Evolutionary conservation across 176 grass and related monocot genomes (phyloP).

Genomic region (Paspalum notatum): DNA sequence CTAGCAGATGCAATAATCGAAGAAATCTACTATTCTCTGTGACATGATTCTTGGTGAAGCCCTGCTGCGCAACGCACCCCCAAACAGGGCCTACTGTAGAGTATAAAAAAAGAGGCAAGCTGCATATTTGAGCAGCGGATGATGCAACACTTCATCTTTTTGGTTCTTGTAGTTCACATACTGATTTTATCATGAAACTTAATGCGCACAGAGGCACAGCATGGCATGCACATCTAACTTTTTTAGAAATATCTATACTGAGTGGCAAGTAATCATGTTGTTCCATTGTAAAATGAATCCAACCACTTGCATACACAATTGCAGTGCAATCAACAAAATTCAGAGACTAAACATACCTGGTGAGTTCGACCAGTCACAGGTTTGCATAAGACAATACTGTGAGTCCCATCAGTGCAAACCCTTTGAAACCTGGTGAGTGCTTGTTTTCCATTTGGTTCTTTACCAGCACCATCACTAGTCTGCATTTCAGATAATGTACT

Average conservation of each 20-base stretch:
- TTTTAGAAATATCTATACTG: background rate
- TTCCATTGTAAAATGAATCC: background rate
- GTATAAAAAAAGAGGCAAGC: background rate
- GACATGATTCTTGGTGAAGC: too few species aligned
- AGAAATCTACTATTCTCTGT: too few species aligned
- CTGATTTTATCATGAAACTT: background rate
- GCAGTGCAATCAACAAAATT: background rate
- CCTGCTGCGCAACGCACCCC: too few species aligned
- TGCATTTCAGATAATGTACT: conserved; percentile 37
- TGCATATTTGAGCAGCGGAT: background rate
- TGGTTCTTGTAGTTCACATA: background rate
- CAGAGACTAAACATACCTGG: conserved; percentile 63
- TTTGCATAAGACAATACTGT: conserved; percentile 92
- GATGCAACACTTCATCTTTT: too few species aligned
- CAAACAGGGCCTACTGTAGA: background rate
- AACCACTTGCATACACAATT: background rate
- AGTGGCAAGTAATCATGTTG: background rate
- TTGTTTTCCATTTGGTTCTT: conserved; percentile 68
- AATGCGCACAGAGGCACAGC: background rate
- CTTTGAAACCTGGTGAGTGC: conserved; percentile 88
- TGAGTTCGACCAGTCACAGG: conserved; percentile 94
- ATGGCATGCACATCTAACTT: background rate
- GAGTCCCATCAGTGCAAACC: conserved; percentile 65
- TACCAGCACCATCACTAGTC: conserved; percentile 53
- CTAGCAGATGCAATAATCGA: too few species aligned